Percentiles rank a stretch among this genome's conserved stretches.
These are phyloP conservation scores for Alnus rubra DNA, from an alignment of 306 rosid genomes.

Conservation along the genomic window DNA sequence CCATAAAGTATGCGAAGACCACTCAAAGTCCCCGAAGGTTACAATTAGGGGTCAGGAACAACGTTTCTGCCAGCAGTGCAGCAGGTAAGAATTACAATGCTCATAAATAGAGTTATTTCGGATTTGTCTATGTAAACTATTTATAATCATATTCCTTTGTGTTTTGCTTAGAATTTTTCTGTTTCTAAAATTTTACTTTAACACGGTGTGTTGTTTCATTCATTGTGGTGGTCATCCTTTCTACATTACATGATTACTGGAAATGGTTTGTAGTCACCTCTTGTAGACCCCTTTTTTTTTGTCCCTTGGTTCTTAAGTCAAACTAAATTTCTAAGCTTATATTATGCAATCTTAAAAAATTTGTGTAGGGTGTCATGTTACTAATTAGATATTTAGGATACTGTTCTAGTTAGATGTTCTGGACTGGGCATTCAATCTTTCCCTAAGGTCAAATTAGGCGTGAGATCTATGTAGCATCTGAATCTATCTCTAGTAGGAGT, in stretches of 20 bases:
- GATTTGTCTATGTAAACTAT: too few relatives aligned
- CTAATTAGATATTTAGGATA: not conserved
- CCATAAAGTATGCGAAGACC: slow-evolving; percentile 81
- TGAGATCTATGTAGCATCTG: not conserved
- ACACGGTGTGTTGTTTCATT: not conserved
- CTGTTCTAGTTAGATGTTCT: too few relatives aligned
- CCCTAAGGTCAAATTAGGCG: not conserved
- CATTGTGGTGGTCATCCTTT: not conserved
- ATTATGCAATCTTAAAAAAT: not conserved
- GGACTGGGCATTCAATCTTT: not conserved
- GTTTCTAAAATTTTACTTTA: not conserved
- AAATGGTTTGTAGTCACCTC: not conserved
- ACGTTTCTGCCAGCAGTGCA: slow-evolving; percentile 95
- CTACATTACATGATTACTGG: not conserved
- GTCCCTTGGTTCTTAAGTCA: not conserved
- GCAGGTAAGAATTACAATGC: slow-evolving; percentile 55
- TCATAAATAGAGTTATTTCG: too few relatives aligned
- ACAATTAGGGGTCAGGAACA: slow-evolving; percentile 65
- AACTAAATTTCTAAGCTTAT: not conserved
- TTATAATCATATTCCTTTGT: too few relatives aligned
- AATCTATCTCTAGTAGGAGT: not conserved
- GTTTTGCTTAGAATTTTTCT: too few relatives aligned
- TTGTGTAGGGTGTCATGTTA: not conserved
- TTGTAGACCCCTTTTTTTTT: not conserved
- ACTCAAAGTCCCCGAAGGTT: slow-evolving; percentile 78